Conservation (phyloP, 352 stramenopile genomes). For the Pythium biforme region DNA sequence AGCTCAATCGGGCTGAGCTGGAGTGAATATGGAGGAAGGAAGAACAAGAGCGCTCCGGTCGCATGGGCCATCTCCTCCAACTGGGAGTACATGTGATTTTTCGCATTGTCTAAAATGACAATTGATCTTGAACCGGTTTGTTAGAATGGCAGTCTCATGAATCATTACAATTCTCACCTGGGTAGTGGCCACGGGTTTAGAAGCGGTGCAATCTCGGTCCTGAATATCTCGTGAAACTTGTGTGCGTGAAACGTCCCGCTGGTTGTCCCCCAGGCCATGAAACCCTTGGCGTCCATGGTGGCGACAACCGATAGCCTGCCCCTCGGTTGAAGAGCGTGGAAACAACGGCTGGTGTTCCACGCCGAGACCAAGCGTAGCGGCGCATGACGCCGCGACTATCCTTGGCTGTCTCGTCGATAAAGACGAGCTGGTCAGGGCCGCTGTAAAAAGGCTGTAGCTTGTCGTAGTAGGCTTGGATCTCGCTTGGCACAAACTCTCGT, state of each 20-base stretch:
- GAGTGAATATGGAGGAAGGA: slow-evolving; percentile 27
- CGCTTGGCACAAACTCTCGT: neutral
- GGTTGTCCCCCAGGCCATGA: slow-evolving; percentile 17
- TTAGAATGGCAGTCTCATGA: neutral
- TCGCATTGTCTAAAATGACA: slow-evolving; percentile 56
- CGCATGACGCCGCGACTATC: slow-evolving; percentile 21
- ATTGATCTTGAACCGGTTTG: slow-evolving; percentile 39
- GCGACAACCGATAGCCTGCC: slow-evolving; percentile 23
- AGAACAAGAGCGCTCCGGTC: slow-evolving; percentile 72
- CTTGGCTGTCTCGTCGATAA: slow-evolving; percentile 25
- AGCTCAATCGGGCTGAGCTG: slow-evolving; percentile 32
- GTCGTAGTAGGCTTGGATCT: slow-evolving; percentile 1
- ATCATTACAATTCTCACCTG: neutral
- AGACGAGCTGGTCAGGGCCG: slow-evolving; percentile 23
- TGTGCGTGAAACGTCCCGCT: slow-evolving; percentile 58
- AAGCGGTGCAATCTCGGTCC: slow-evolving; percentile 55
- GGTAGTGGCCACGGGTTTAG: slow-evolving; percentile 87
- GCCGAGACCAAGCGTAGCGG: slow-evolving; percentile 16
- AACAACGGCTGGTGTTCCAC: slow-evolving; percentile 3
- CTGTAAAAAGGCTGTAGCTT: slow-evolving; percentile 24
- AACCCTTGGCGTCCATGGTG: slow-evolving; percentile 17
- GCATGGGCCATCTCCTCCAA: slow-evolving; percentile 93
- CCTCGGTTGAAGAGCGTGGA: slow-evolving; percentile 14
- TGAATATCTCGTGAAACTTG: slow-evolving; percentile 85
- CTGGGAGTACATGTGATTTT: slow-evolving; percentile 91